Percentiles rank a stretch among this genome's conserved stretches.
Conservation (phyloP, 352 stramenopile species). For the Peronospora tabacina region DNA sequence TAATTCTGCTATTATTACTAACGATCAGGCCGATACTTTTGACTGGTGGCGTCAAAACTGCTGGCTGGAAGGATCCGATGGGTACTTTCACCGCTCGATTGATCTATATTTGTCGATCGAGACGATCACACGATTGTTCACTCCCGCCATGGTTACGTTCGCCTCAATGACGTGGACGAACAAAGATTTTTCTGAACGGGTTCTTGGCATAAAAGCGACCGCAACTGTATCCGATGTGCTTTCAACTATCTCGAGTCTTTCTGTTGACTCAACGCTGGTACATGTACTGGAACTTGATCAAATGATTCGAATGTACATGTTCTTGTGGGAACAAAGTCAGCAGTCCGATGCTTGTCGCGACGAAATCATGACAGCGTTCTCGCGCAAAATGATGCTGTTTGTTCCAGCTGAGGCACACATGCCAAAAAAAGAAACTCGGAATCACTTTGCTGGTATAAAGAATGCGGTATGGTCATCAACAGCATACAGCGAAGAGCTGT, state of each 20-base stretch:
- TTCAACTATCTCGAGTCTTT: conserved; percentile 27
- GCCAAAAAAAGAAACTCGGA: neutral
- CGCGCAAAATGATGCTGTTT: conserved; percentile 25
- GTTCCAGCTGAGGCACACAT: neutral
- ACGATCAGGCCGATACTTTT: conserved; percentile 7
- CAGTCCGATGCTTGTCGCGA: conserved; percentile 11
- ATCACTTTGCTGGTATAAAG: conserved; percentile 22
- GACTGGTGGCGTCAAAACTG: conserved; percentile 23
- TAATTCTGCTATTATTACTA: conserved; percentile 5
- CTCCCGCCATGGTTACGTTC: conserved; percentile 42
- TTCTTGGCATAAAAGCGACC: conserved; percentile 40
- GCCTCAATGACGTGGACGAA: conserved; percentile 31
- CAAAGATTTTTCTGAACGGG: conserved; percentile 24
- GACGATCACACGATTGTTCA: conserved; percentile 32
- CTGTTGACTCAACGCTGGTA: conserved; percentile 13
- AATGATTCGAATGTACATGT: conserved; percentile 33
- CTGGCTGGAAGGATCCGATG: conserved; percentile 42
- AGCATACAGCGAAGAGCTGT: conserved; percentile 23
- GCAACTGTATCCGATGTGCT: conserved; percentile 40
- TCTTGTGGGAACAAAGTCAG: conserved; percentile 38
- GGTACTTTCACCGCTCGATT: conserved; percentile 24
- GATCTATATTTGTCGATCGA: conserved; percentile 45
- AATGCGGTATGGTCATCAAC: conserved; percentile 42
- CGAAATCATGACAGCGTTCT: conserved; percentile 27
- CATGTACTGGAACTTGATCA: conserved; percentile 17